These are phyloP conservation scores for Diplodia mutila DNA, from an alignment of 2,329 filamentous ascomycete genomes.

Conservation along the genomic window DNA sequence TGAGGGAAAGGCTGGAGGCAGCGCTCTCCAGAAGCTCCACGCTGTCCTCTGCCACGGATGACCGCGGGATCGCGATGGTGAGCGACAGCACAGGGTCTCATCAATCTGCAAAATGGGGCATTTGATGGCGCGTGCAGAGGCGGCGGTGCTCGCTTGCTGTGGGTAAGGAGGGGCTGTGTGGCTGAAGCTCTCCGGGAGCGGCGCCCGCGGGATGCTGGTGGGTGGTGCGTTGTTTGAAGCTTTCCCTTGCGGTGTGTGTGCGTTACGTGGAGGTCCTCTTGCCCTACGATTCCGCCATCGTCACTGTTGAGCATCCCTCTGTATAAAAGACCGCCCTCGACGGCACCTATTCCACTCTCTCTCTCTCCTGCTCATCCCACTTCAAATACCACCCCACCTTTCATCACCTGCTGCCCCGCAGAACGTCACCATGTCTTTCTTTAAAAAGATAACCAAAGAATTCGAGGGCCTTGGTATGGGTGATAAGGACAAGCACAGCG, in stretches of 20 bases:
- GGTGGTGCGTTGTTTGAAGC: constrained; percentile 3
- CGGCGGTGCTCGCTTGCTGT: constrained; percentile 16
- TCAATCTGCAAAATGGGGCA: not conserved
- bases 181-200: constrained; percentile 2
- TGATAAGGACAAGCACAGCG: constrained; percentile 34
- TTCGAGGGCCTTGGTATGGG: constrained; percentile 45
- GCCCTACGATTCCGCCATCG: not conserved
- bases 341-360: not conserved
- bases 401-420: not conserved
- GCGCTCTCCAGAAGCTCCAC: no score
- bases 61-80: not conserved
- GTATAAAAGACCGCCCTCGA: constrained; percentile 15
- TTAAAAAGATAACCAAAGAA: constrained; percentile 53
- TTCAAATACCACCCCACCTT: not conserved
- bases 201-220: constrained; percentile 3
- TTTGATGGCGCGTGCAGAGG: constrained; percentile 14
- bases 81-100: constrained; percentile 7
- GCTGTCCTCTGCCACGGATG: not conserved
- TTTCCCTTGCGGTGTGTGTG: constrained; percentile 19
- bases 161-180: constrained; percentile 12
- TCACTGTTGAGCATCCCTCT: not conserved
- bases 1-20: no score
- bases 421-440: constrained; percentile 46
- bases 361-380: constrained; percentile 12
- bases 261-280: constrained; percentile 12